These are phyloP conservation scores for Zymoseptoria crescenta DNA, from an alignment of 2,329 filamentous ascomycete species.

Conservation along the genomic window DNA sequence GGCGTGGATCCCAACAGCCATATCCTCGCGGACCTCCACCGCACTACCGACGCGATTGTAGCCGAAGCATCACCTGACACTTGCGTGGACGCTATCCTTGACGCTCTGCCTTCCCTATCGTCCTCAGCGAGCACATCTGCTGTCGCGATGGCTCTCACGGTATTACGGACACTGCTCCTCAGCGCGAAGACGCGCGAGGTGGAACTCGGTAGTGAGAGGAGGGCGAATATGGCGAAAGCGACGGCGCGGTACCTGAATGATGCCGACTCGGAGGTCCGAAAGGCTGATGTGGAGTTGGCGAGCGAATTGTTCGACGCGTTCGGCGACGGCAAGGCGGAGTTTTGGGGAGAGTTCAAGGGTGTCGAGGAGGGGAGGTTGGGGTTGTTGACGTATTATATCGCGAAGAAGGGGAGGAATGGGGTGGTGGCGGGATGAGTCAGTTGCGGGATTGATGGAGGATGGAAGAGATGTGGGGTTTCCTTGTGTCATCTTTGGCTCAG, in stretches of 20 bases:
- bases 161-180: conserved; percentile 54
- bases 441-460: too few relatives aligned
- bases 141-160: conserved; percentile 51
- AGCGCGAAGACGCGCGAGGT: conserved; percentile 17
- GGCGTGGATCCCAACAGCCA: conserved; percentile 57
- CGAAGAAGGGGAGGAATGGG: conserved; percentile 47
- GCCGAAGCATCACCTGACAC: conserved; percentile 52
- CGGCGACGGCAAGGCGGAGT: conserved; percentile 35
- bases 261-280: conserved; percentile 33
- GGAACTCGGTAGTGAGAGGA: conserved; percentile 16
- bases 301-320: conserved; percentile 54
- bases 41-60: conserved; percentile 65
- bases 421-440: neutral
- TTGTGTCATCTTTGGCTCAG: neutral
- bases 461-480: neutral
- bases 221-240: conserved; percentile 19
- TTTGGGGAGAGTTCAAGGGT: conserved; percentile 57
- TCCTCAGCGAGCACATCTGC: conserved; percentile 33
- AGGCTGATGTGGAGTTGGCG: conserved; percentile 74
- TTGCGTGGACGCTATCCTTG: conserved; percentile 32
- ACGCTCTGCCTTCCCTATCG: conserved; percentile 26
- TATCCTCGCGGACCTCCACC: conserved; percentile 66
- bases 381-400: conserved; percentile 73
- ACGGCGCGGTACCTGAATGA: conserved; percentile 22
- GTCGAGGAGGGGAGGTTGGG: conserved; percentile 67